These are phyloP conservation scores for Candida ponderosae DNA, from an alignment of 805 yeast genomes.

Conservation along the genomic window DNA sequence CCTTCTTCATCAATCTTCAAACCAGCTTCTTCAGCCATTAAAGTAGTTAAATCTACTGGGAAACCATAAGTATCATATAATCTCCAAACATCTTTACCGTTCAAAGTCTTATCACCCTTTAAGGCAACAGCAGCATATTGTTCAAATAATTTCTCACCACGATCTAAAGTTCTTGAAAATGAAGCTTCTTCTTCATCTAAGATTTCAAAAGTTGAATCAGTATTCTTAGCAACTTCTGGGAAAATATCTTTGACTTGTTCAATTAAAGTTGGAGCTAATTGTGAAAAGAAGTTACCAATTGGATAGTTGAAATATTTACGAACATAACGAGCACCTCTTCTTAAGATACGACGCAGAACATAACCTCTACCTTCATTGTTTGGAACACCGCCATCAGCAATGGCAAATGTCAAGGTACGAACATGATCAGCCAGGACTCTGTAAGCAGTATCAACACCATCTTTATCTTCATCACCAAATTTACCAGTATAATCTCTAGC, in stretches of 20 bases:
- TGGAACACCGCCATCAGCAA: conserved; percentile 99
- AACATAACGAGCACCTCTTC: conserved; percentile 97
- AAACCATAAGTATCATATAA: conserved; percentile 97
- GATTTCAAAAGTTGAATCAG: conserved; percentile 75
- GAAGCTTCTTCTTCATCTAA: conserved; percentile 94
- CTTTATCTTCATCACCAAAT: conserved; percentile 86
- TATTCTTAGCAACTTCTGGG: conserved; percentile 81
- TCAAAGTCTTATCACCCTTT: conserved; percentile 63
- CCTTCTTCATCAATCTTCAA: conserved; percentile 87
- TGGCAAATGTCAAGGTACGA: conserved; percentile 91
- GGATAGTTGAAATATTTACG: conserved; percentile 95
- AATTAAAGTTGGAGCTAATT: conserved; percentile 86
- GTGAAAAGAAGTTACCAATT: conserved; percentile 88
- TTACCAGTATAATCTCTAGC: conserved; percentile 87
- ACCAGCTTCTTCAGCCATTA: conserved; percentile 98
- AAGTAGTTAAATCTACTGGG: conserved; percentile 95
- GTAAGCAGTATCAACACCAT: conserved; percentile 96
- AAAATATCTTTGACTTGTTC: conserved; percentile 81
- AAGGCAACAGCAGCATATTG: conserved; percentile 83
- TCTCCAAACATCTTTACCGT: conserved; percentile 97
- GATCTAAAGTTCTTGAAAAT: conserved; percentile 89
- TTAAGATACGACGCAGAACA: conserved; percentile 89
- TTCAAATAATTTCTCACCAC: conserved; percentile 96
- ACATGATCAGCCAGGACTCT: conserved; percentile 98
- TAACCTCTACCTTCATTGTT: conserved; percentile 99